phyloP scores from a whole-genome alignment of 352 stramenopile species.

The Peronospora farinosa region DNA sequence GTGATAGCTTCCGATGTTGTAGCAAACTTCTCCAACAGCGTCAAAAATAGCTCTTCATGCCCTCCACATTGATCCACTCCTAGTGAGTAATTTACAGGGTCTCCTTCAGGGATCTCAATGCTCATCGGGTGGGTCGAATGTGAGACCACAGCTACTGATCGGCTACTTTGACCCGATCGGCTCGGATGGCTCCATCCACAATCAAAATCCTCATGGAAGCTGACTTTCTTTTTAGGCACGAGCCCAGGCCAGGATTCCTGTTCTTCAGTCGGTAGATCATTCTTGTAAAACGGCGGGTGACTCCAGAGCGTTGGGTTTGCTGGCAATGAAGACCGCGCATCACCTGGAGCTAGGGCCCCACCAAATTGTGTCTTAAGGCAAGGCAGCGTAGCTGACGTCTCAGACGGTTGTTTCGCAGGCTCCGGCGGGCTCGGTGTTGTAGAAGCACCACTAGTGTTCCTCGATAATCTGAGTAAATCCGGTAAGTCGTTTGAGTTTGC shows the following conservation, averaged over 20 bases:
- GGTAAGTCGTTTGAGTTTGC: slow-evolving; percentile 22
- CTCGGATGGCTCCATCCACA: slow-evolving; percentile 12
- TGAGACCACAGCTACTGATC: neutral
- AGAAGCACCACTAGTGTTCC: slow-evolving; percentile 23
- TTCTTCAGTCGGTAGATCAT: slow-evolving; percentile 16
- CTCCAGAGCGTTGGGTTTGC: slow-evolving; percentile 56
- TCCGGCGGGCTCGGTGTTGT: slow-evolving; percentile 4
- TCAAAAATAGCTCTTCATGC: slow-evolving; percentile 64
- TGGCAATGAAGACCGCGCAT: slow-evolving; percentile 22
- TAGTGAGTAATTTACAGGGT: slow-evolving; percentile 65
- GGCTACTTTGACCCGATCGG: slow-evolving; percentile 11
- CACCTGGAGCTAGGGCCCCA: slow-evolving; percentile 1
- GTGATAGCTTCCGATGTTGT: slow-evolving; percentile 39
- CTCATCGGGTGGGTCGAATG: slow-evolving; percentile 26
- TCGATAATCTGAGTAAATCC: slow-evolving; percentile 25
- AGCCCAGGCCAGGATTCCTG: slow-evolving; percentile 11
- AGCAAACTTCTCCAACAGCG: slow-evolving; percentile 68
- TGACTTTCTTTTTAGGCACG: slow-evolving; percentile 28
- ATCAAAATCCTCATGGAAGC: slow-evolving; percentile 23
- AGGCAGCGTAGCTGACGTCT: slow-evolving; percentile 47
- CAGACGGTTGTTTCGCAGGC: slow-evolving; percentile 5
- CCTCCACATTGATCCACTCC: slow-evolving; percentile 70
- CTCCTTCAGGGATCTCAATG: slow-evolving; percentile 61
- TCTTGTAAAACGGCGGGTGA: slow-evolving; percentile 47
- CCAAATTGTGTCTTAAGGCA: slow-evolving; percentile 32